These are phyloP conservation scores for Phialocephala sp. DNA, from an alignment of 2,329 filamentous ascomycete species.

Conservation along the genomic window DNA sequence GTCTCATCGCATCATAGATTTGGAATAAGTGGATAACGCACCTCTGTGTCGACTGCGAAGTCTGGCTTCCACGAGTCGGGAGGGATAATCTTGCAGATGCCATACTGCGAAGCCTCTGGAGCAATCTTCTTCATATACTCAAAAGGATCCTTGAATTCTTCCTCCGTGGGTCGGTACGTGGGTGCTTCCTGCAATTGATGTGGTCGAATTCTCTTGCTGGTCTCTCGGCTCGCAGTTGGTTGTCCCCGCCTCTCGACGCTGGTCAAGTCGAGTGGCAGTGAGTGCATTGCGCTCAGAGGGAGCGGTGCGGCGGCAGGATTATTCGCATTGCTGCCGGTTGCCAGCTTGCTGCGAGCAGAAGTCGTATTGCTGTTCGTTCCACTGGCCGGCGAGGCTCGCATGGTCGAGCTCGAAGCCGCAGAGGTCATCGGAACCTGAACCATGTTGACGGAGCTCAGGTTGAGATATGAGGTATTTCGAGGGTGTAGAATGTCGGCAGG, in stretches of 20 bases:
- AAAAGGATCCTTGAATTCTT: slow-evolving; percentile 94
- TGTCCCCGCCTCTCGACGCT: slow-evolving; percentile 93
- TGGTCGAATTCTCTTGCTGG: slow-evolving; percentile 76
- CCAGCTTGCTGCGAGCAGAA: slow-evolving; percentile 38
- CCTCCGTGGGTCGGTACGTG: slow-evolving; percentile 86
- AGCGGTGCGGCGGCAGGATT: slow-evolving; percentile 42
- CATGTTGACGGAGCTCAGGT: slow-evolving; percentile 34
- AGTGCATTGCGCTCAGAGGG: slow-evolving; percentile 44
- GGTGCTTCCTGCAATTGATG: slow-evolving; percentile 90
- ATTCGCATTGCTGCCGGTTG: slow-evolving; percentile 38
- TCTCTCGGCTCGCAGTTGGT: slow-evolving; percentile 75
- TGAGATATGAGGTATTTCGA: slow-evolving; percentile 6
- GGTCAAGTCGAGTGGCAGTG: slow-evolving; percentile 74
- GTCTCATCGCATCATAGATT: neutral
- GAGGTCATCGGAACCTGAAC: slow-evolving; percentile 42
- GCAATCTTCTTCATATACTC: slow-evolving; percentile 93
- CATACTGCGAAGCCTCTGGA: slow-evolving; percentile 84
- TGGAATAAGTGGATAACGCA: slow-evolving; percentile 48
- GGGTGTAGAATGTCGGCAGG: slow-evolving; percentile 24
- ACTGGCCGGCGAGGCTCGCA: slow-evolving; percentile 41
- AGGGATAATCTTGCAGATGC: slow-evolving; percentile 94
- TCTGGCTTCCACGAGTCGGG: slow-evolving; percentile 92
- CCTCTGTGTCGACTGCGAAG: slow-evolving; percentile 97
- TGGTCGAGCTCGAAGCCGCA: slow-evolving; percentile 37
- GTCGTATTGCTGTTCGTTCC: slow-evolving; percentile 34